A percentile compares a stretch with the other conserved stretches of the same genome.
Conservation (phyloP, 2,329 filamentous ascomycete genomes). For the Lasiodiplodia citricola region DNA sequence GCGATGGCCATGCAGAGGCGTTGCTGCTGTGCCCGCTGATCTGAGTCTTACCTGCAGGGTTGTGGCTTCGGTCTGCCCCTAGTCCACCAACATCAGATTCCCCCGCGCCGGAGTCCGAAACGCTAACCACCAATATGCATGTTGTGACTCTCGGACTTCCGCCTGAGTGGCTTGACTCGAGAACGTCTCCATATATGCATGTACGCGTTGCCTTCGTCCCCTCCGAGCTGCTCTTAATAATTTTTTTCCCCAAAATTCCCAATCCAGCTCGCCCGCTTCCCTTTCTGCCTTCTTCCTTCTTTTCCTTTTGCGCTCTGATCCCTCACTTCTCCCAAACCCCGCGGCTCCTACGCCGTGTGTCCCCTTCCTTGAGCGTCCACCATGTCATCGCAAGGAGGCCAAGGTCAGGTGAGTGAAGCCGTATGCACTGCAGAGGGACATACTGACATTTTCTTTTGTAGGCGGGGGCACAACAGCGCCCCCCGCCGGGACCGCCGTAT, state of each 20-base stretch:
- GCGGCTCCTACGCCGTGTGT: constrained; percentile 7
- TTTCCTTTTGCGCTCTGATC: not conserved
- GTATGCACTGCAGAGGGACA: not conserved
- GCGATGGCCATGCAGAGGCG: constrained; percentile 15
- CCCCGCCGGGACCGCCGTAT: constrained; percentile 33
- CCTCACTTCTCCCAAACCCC: not conserved
- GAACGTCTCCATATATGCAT: constrained; percentile 11
- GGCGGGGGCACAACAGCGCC: not conserved
- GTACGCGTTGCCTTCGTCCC: constrained; percentile 11
- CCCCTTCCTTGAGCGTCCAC: constrained; percentile 2
- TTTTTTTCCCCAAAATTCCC: not conserved
- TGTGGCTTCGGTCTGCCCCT: constrained; percentile 5
- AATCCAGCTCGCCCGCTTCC: not conserved
- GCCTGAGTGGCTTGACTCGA: not conserved
- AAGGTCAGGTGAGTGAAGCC: constrained; percentile 1
- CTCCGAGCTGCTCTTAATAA: not conserved
- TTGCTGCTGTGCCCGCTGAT: constrained; percentile 19
- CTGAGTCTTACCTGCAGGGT: constrained; percentile 21
- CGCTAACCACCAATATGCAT: constrained; percentile 15
- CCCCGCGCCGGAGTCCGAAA: constrained; percentile 24
- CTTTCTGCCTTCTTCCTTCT: not conserved
- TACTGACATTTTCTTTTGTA: not conserved
- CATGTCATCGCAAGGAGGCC: constrained; percentile 13
- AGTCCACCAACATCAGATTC: constrained; percentile 19
- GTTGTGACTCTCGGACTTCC: constrained; percentile 9